phyloP scores from a whole-genome alignment of 2,329 filamentous ascomycete genomes.

The Fusarium keratoplasticum region DNA sequence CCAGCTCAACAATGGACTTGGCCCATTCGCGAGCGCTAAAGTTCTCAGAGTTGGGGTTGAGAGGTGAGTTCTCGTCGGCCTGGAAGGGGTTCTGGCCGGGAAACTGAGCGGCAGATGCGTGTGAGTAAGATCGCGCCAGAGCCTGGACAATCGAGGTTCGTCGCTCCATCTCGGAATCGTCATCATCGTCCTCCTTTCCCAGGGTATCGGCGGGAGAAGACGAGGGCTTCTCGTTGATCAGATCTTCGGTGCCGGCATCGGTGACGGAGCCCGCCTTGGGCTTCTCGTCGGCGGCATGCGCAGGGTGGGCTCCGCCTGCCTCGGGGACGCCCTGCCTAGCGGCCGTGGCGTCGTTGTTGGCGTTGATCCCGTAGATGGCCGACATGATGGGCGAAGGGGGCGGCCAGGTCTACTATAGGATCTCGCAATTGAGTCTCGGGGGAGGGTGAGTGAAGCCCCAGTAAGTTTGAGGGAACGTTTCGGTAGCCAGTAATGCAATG shows the following conservation, averaged over 20 bases:
- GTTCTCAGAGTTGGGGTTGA: constrained; percentile 64
- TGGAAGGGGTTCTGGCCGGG: constrained; percentile 63
- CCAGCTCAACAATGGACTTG: constrained; percentile 66
- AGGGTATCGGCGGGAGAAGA: constrained; percentile 45
- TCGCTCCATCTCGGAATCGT: constrained; percentile 59
- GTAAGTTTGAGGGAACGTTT: not conserved
- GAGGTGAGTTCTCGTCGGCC: constrained; percentile 59
- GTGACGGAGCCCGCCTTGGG: constrained; percentile 53
- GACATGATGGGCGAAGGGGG: constrained; percentile 37
- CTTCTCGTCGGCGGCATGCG: constrained; percentile 22
- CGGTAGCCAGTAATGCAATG: constrained; percentile 4
- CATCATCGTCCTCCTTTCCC: constrained; percentile 47
- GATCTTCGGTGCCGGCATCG: constrained; percentile 47
- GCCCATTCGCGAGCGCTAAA: constrained; percentile 71
- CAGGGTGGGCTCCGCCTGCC: constrained; percentile 33
- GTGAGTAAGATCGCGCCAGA: constrained; percentile 67
- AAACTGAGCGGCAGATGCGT: constrained; percentile 53
- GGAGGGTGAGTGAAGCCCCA: constrained; percentile 10
- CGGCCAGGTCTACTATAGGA: constrained; percentile 16
- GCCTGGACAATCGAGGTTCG: constrained; percentile 65
- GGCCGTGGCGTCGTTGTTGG: constrained; percentile 62
- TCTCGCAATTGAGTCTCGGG: constrained; percentile 33
- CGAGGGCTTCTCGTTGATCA: constrained; percentile 41
- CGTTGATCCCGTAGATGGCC: constrained; percentile 43
- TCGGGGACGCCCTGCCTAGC: constrained; percentile 56